These are phyloP conservation scores for Neodidymelliopsis sp. DNA, from an alignment of 2,329 filamentous ascomycete species.

Conservation along the genomic window DNA sequence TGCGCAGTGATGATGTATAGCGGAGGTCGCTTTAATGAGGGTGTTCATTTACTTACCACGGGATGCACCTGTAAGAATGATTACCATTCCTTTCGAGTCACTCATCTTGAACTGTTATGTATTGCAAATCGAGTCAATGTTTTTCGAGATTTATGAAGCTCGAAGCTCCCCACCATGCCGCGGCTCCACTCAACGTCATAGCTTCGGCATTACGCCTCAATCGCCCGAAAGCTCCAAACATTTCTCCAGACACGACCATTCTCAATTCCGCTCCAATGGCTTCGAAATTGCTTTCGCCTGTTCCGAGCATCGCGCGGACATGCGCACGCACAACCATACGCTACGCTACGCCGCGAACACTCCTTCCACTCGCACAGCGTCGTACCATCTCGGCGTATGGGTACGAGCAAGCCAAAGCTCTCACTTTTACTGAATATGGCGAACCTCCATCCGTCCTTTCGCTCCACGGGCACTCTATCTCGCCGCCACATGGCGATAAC, in stretches of 20 bases:
- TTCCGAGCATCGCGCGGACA: constrained; percentile 25
- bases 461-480: constrained; percentile 78
- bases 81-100: constrained; percentile 49
- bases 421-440: constrained; percentile 77
- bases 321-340: constrained; percentile 17
- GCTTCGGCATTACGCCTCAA: constrained; percentile 24
- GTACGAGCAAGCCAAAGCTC: constrained; percentile 84
- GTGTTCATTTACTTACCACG: constrained; percentile 62
- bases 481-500: constrained; percentile 72
- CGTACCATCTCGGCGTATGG: constrained; percentile 69
- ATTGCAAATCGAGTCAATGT: neutral
- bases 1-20: neutral
- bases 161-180: constrained; percentile 27
- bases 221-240: constrained; percentile 13
- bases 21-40: neutral
- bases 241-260: constrained; percentile 9
- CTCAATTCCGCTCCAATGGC: constrained; percentile 31
- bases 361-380: constrained; percentile 31
- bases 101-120: constrained; percentile 30
- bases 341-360: constrained; percentile 12
- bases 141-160: constrained; percentile 6
- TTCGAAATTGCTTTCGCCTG: constrained; percentile 30
- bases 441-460: constrained; percentile 75
- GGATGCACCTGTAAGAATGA: constrained; percentile 68
- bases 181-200: constrained; percentile 40